Conservation (phyloP, 495 filamentous ascomycete species). For the Penicillium herquei region DNA sequence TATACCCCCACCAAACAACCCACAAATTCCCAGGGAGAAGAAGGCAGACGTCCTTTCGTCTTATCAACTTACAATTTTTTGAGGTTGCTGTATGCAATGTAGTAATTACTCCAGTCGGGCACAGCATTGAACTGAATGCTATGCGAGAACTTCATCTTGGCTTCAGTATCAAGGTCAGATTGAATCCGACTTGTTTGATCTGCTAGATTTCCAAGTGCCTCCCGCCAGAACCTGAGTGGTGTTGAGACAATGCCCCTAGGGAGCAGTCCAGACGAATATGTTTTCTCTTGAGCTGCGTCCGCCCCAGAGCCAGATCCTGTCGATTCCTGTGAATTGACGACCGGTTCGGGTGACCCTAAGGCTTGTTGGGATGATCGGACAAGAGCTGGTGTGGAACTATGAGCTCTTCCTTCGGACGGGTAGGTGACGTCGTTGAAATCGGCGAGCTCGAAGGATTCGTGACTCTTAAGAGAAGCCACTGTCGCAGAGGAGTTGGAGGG, state of each 20-base stretch:
- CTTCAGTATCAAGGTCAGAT: conserved; percentile 32
- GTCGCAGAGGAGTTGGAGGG: conserved; percentile 16
- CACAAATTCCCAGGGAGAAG: too few species aligned
- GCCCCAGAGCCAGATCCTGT: conserved; percentile 4
- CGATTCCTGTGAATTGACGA: conserved; percentile 15
- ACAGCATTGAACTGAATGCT: conserved; percentile 99
- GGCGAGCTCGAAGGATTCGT: conserved; percentile 38
- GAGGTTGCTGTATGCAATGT: conserved; percentile 96
- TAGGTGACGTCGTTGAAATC: conserved; percentile 27
- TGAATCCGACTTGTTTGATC: conserved; percentile 20
- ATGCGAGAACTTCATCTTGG: conserved; percentile 99
- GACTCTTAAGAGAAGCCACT: conserved; percentile 26
- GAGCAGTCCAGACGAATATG: conserved; percentile 6
- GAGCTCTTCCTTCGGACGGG: conserved; percentile 6
- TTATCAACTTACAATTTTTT: conserved; percentile 85
- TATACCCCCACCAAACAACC: not conserved
- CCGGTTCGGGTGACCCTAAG: conserved; percentile 8
- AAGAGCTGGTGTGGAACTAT: conserved; percentile 5
- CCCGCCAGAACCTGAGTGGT: conserved; percentile 36
- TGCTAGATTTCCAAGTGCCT: conserved; percentile 36
- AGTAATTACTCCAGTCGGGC: conserved; percentile 96
- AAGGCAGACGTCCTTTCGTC: not conserved
- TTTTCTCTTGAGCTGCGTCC: conserved; percentile 17
- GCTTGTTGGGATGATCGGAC: conserved; percentile 1
- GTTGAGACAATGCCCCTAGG: conserved; percentile 15